Evolutionary conservation across 176 grass and related monocot species (phyloP), one percentile per base, ranked within the genome.

Genomic region (Aechmea fasciata): DNA sequence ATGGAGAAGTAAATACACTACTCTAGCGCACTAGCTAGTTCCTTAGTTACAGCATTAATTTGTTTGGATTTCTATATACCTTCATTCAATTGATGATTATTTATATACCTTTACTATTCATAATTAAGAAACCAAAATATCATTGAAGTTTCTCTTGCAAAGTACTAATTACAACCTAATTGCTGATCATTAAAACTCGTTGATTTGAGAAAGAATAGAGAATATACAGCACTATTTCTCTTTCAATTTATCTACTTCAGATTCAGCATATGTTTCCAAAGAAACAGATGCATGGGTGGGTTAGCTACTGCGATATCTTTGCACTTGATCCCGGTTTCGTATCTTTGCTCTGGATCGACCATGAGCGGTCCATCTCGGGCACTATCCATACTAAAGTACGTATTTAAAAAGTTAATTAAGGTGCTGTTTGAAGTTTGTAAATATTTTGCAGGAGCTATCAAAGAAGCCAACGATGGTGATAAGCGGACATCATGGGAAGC

Each of bases 401-500:
- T 61, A 61, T 61, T 18, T 61, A 61, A 3, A 3, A 41, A 41
- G 33, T n/a, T n/a, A n/a, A n/a, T 7, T 41, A 41, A 41, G 33
- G 3, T 41, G 5, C 33, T 41, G 4, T 41, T 41, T 41, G 5
- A 18, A 61, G 2, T 22, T 61, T 19, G 4, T 19, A 22, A 61
- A 14, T 22, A 19, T 62, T 78, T 74, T 86, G 17, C 86, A 93
- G 84, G 89, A 85, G 71, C 61, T 90, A 59, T 63, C 48, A 72
- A 87, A 70, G 41, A 83, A 90, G 67, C 72, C 81, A 69, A 99
- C 65, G 14, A 68, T 85, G 9, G 17, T 99, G 48, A 78, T 93
- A 15, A 93, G 94, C n/a, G 87, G 89, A 11, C 94, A 99, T 72
- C 94, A 99, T 64, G 84, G 71, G 11, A 83, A 93, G 57, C 84